Percentiles rank a stretch among this genome's conserved stretches.
phyloP scores from a whole-genome alignment of 805 yeast species.

The Schizosaccharomyces japonicus region DNA sequence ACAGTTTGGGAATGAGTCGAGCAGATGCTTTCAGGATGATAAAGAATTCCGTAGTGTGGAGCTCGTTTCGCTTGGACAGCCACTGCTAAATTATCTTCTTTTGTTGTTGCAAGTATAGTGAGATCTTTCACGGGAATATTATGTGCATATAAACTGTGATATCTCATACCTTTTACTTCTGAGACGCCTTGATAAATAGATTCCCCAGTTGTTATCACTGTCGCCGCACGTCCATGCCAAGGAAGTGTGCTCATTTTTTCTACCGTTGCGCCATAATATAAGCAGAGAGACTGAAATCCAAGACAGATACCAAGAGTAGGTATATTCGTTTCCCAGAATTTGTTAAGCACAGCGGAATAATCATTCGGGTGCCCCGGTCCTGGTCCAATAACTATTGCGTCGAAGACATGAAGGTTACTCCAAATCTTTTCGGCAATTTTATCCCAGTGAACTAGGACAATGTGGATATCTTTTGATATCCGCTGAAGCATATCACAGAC shows the following conservation, averaged over 20 bases:
- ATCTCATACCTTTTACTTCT: conserved; percentile 1
- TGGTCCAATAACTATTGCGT: conserved; percentile 73
- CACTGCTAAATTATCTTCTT: conserved; percentile 24
- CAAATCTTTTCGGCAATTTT: conserved; percentile 17
- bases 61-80: conserved; percentile 36
- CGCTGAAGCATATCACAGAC: conserved; percentile 32
- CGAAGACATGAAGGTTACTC: conserved; percentile 24
- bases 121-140: neutral
- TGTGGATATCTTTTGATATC: conserved; percentile 15
- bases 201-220: conserved; percentile 15
- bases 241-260: conserved; percentile 27
- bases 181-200: neutral
- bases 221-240: conserved; percentile 68
- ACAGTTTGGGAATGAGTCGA: conserved; percentile 41
- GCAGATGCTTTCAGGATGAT: conserved; percentile 89
- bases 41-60: conserved; percentile 86
- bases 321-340: conserved; percentile 23
- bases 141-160: conserved; percentile 1
- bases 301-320: conserved; percentile 83
- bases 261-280: conserved; percentile 34
- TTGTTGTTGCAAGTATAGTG: neutral
- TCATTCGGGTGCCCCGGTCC: conserved; percentile 79
- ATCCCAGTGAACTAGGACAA: conserved; percentile 37
- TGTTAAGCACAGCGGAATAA: conserved; percentile 54
- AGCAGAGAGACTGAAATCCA: conserved; percentile 69